Evolutionary conservation across 768 basidiomycete species (phyloP).

Genomic region (Neoboletus magnificus): DNA sequence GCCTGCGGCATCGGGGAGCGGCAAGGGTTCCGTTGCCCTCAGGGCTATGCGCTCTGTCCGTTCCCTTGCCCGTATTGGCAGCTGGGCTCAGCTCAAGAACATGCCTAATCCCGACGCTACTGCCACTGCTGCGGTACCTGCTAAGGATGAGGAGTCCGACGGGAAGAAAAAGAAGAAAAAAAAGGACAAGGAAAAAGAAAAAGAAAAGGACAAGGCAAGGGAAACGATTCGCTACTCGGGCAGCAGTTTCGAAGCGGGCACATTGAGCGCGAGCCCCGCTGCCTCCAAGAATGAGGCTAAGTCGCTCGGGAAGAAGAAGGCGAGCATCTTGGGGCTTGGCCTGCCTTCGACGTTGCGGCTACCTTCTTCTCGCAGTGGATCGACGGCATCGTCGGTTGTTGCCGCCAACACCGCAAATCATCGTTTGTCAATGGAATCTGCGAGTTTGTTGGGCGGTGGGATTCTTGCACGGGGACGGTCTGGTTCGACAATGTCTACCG

Average conservation of each 20-base stretch:
- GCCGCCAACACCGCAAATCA: neutral
- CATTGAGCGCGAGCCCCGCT: slow-evolving; percentile 39
- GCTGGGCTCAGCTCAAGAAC: slow-evolving; percentile 61
- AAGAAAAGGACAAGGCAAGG: slow-evolving; percentile 32
- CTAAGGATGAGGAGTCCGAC: slow-evolving; percentile 29
- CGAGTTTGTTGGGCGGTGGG: slow-evolving; percentile 27
- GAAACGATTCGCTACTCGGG: slow-evolving; percentile 47
- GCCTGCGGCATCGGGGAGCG: slow-evolving; percentile 20
- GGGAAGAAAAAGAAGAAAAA: slow-evolving; percentile 38
- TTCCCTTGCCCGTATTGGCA: slow-evolving; percentile 66
- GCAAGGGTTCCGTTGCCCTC: slow-evolving; percentile 65
- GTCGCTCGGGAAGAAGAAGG: slow-evolving; percentile 53
- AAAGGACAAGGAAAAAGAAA: slow-evolving; percentile 37
- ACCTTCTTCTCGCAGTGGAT: slow-evolving; percentile 35
- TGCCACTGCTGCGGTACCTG: slow-evolving; percentile 23
- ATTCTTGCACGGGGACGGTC: slow-evolving; percentile 34
- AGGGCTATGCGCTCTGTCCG: slow-evolving; percentile 77
- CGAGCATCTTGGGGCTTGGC: slow-evolving; percentile 59
- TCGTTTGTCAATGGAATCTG: slow-evolving; percentile 35
- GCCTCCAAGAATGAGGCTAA: slow-evolving; percentile 26
- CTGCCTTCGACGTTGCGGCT: slow-evolving; percentile 55
- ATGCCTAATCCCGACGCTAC: slow-evolving; percentile 31
- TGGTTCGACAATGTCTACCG: slow-evolving; percentile 39
- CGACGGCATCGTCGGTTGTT: slow-evolving; percentile 35
- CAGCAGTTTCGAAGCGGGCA: slow-evolving; percentile 69